Evolutionary conservation across 1,284 basidiomycete species (phyloP).

Genomic region (Trametes polyzona): DNA sequence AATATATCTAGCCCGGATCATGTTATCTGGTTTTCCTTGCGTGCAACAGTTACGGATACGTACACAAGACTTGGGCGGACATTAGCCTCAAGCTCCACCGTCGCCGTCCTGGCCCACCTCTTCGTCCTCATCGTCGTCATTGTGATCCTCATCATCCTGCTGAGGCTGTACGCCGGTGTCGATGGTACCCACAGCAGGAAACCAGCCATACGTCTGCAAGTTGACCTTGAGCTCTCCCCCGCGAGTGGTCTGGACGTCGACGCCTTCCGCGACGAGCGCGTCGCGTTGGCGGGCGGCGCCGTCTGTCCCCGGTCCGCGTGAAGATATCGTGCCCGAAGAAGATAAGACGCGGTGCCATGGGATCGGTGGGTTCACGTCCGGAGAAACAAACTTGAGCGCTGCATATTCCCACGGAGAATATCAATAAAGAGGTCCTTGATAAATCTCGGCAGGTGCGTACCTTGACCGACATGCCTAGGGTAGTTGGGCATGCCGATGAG

Average conservation of each 20-base stretch:
- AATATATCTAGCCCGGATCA: too few relatives aligned
- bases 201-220: conserved; percentile 61
- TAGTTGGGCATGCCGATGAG: conserved; percentile 83
- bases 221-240: conserved; percentile 54
- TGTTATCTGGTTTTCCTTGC: too few relatives aligned
- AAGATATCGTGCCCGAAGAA: conserved; percentile 74
- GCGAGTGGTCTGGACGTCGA: conserved; percentile 57
- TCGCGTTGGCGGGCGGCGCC: conserved; percentile 71
- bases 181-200: conserved; percentile 44
- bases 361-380: conserved; percentile 60
- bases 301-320: conserved; percentile 74
- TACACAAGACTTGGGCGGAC: too few relatives aligned
- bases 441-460: conserved; percentile 43
- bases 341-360: conserved; percentile 79
- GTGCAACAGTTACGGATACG: too few relatives aligned
- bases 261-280: conserved; percentile 70
- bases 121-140: conserved; percentile 1
- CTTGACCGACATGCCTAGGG: conserved; percentile 86
- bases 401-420: not conserved
- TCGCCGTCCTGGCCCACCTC: not conserved
- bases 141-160: not conserved
- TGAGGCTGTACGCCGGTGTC: conserved; percentile 21
- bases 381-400: conserved; percentile 74
- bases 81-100: not conserved
- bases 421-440: not conserved